A percentile compares a stretch with the other conserved stretches of the same genome.
phyloP scores from a whole-genome alignment of 768 basidiomycete species.

The Hydnomerulius pinastri region DNA sequence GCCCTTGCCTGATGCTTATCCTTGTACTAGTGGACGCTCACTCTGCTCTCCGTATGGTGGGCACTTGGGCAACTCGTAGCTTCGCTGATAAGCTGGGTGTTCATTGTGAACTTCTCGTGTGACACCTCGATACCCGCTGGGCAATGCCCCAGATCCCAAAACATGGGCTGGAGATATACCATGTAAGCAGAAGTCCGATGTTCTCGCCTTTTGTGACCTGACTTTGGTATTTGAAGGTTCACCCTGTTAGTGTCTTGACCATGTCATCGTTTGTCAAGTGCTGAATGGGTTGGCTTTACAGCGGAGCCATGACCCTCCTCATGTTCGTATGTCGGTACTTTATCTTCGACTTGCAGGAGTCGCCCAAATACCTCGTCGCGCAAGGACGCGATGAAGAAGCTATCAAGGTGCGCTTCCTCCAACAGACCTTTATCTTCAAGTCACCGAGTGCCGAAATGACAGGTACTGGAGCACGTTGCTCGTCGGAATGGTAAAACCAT shows the following conservation, averaged over 20 bases:
- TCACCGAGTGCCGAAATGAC: neutral
- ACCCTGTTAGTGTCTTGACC: conserved; percentile 37
- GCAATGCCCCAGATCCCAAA: conserved; percentile 48
- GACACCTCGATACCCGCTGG: conserved; percentile 28
- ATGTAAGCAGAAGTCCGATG: conserved; percentile 30
- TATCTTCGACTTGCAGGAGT: conserved; percentile 61
- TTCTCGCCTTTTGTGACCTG: neutral
- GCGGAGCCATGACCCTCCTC: conserved; percentile 49
- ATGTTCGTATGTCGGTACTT: conserved; percentile 58
- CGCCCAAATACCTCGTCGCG: conserved; percentile 60
- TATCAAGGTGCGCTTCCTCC: conserved; percentile 36
- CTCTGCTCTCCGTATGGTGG: conserved; percentile 58
- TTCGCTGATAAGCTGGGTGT: conserved; percentile 54
- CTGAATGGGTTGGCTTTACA: conserved; percentile 17
- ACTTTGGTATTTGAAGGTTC: conserved; percentile 29
- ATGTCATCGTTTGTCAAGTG: conserved; percentile 1
- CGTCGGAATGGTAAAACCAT: conserved; percentile 46
- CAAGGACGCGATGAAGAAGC: conserved; percentile 60
- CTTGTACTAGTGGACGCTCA: conserved; percentile 49
- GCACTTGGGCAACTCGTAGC: conserved; percentile 51
- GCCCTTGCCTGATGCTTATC: neutral
- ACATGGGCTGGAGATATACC: conserved; percentile 65
- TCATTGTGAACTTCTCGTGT: conserved; percentile 60
- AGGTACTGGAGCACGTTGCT: conserved; percentile 54
- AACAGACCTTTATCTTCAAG: neutral